Percentiles rank a stretch among this genome's conserved stretches.
phyloP scores from a whole-genome alignment of 2,329 filamentous ascomycete species.

The Exophiala spinifera region DNA sequence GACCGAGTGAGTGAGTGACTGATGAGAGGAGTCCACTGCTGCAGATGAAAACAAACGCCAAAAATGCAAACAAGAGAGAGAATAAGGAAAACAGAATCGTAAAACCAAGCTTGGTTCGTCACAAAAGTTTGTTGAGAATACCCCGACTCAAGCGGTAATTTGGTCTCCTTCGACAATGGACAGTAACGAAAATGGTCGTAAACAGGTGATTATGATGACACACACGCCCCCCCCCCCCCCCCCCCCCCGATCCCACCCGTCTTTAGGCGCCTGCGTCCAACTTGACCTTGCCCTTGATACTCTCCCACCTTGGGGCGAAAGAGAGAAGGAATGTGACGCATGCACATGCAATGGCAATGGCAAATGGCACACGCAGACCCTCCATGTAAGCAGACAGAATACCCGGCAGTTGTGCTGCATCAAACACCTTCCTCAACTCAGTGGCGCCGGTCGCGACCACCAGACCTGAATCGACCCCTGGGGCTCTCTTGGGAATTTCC shows the following conservation, averaged over 20 bases:
- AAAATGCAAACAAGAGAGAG: no score
- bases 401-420: constrained; percentile 27
- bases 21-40: no score
- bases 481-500: constrained; percentile 27
- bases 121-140: no score
- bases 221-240: neutral
- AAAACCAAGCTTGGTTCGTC: no score
- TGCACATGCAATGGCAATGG: constrained; percentile 26
- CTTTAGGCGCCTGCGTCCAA: constrained; percentile 17
- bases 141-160: no score
- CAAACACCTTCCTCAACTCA: constrained; percentile 32
- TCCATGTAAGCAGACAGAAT: constrained; percentile 35
- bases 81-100: no score
- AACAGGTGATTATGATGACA: no score
- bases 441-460: constrained; percentile 35
- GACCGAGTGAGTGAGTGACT: no score
- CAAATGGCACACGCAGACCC: constrained; percentile 31
- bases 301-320: constrained; percentile 27
- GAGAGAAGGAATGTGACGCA: constrained; percentile 21
- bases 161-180: no score
- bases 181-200: neutral
- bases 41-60: no score
- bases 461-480: constrained; percentile 28
- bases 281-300: constrained; percentile 28
- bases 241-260: no score